Evolutionary conservation across 1,139 yeast genomes (phyloP), one percentile per base, ranked within the genome.

Genomic region (Blastobotrys serpentis): DNA sequence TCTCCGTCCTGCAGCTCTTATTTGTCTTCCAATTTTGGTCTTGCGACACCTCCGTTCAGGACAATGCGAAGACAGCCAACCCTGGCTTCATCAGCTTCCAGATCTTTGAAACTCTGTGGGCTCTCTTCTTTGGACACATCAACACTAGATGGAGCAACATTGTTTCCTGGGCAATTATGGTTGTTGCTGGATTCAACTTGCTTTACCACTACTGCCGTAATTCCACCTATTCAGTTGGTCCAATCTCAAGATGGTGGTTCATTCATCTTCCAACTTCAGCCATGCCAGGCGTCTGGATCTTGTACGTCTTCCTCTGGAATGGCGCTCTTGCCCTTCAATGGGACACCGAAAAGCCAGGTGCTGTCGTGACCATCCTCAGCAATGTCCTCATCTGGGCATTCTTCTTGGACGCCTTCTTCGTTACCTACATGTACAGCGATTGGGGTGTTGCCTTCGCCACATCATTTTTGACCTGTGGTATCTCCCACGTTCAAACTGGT

Each of bases 321-420:
- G 94, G 95, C 33, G 90, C 95, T 2, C 83, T 82, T 25, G 69
- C 79, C 65, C 70, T 81, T 60, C 75, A 80, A 57, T 82, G 79
- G 62, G 72, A 78, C 36, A 60, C 69, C 10, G 62, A 67, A 3
- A 66, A 83, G 32, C 60, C 69, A 11, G 61, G 67, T 4, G 66
- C 83, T 25, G 70, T 77, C 29, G 81, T 87, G n/a, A 74, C 94
- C 53, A 69, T 86, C 45, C 56, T 86, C 22, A 86, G 92, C 51
- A 86, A 86, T 65, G 67, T 85, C 19, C 72, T 84, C 54, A 78
- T 86, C 60, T 86, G 95, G 95, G 84, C 81, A 65, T 84, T 84
- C 68, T 71, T 86, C 57, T 55, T 85, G 36, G 79, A 82, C 44
- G 94, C 94, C 21, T 72, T 72, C 18, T 64, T 78, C 52, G 76